Evolutionary conservation across 2,329 filamentous ascomycete genomes (phyloP), one percentile per base, ranked within the genome.

Genomic region (Cercospora sojina): DNA sequence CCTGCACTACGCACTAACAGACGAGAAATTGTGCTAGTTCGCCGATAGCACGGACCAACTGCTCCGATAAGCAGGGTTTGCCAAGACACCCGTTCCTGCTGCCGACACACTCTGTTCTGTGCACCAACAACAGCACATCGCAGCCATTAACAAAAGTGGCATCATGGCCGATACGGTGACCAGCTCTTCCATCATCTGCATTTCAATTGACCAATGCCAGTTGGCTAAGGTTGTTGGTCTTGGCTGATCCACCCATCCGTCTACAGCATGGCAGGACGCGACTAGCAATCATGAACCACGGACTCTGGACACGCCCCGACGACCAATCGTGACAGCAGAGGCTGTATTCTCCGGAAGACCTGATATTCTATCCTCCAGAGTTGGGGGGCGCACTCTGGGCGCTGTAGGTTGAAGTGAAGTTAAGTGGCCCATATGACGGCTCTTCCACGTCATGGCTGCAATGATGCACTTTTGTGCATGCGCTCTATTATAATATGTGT

Each of bases 371-470:
- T 41, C 6, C 16, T 8, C 16, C 35, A n/a, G 6, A 41, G n/a
- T n/a, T 8, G 16, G 47, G 47, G 35, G 29, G 6, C 9, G n/a
- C 9, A n/a, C 18, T 57, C 27, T n/a, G 53, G 29, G 9, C 18
- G 27, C 27, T 57, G 47, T 53, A 53, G 47, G 23, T 27, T 29
- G 47, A 51, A 32, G 53, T 57, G 53, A 57, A 31, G 31, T 27
- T 57, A 57, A 57, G 53, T 57, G 53, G 53, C 53, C 53, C 53
- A 57, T 32, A 57, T 57, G 53, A 57, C 53, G 51, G 25, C 9
- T 56, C 25, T 31, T 32, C 25, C 51, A 29, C 51, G 51, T 56
- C 51, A 56, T 56, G 25, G 53, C 53, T 35, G 31, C 20, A 35
- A 35, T 57, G 53, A 35, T 35, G 31, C 53, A 53, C 53, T 57